A percentile compares a stretch with the other conserved stretches of the same genome.
Conservation (phyloP, 2,329 filamentous ascomycete species). For the Diaporthe sp. region DNA sequence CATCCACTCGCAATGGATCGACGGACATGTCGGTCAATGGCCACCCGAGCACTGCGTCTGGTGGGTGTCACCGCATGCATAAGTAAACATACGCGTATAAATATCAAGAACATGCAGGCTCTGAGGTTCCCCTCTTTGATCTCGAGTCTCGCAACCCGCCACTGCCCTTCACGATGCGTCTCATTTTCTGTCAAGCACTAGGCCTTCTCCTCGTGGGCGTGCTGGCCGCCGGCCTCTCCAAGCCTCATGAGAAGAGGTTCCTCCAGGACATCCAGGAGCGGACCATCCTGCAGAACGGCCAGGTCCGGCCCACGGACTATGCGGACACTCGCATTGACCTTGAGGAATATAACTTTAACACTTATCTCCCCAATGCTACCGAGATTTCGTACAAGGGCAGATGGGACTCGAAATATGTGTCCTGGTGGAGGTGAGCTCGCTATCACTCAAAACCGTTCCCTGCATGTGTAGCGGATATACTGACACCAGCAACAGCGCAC, state of each 20-base stretch:
- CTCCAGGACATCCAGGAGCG: constrained; percentile 31
- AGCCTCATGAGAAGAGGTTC: constrained; percentile 16
- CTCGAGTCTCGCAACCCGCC: neutral
- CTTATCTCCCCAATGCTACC: constrained; percentile 60
- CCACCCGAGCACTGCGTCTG: neutral
- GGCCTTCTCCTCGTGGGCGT: constrained; percentile 24
- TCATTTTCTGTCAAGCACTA: neutral
- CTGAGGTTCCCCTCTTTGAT: neutral
- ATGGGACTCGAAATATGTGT: constrained; percentile 70
- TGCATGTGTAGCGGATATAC: neutral
- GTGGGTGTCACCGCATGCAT: neutral
- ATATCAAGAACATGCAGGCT: neutral
- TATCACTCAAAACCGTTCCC: constrained; percentile 39
- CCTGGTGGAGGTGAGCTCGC: constrained; percentile 64
- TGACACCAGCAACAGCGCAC: constrained; percentile 49
- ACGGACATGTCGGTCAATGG: neutral
- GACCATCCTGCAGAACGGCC: constrained; percentile 54
- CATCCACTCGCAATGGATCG: neutral
- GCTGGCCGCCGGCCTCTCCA: neutral
- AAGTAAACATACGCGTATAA: neutral
- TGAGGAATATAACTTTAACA: constrained; percentile 48
- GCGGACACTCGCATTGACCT: constrained; percentile 51
- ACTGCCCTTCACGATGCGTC: constrained; percentile 7
- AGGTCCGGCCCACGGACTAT: constrained; percentile 52
- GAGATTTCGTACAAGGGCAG: constrained; percentile 71